Percentiles rank a stretch among this genome's conserved stretches.
These are phyloP conservation scores for Hibiscus trionum DNA, from an alignment of 345 rosid genomes.

Conservation along the genomic window DNA sequence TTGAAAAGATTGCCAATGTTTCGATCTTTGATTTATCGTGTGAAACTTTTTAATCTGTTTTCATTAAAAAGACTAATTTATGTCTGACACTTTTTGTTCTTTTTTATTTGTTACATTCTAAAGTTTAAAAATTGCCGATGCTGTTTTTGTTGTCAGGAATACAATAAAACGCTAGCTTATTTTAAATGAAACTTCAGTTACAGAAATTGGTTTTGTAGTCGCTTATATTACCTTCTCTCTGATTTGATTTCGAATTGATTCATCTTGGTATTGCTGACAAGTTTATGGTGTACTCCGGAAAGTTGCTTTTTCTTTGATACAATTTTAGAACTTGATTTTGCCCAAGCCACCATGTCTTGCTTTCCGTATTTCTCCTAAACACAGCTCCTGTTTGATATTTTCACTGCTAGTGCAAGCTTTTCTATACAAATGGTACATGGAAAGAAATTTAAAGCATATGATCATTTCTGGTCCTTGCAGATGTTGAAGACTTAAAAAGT, in stretches of 20 bases:
- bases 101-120: background rate
- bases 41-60: slow-evolving; percentile 1
- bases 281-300: background rate
- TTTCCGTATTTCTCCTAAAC: background rate
- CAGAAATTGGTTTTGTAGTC: background rate
- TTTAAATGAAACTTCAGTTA: background rate
- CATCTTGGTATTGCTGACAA: slow-evolving; percentile 1
- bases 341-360: background rate
- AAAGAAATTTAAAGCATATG: background rate
- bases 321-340: background rate
- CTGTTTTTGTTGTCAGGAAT: background rate
- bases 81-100: background rate
- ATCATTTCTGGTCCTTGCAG: slow-evolving; percentile 26
- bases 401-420: too few relatives aligned
- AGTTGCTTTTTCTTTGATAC: background rate
- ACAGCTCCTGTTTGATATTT: too few relatives aligned
- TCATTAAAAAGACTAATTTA: background rate
- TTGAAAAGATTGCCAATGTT: background rate
- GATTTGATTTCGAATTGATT: background rate
- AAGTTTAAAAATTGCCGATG: background rate
- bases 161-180: background rate
- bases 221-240: background rate
- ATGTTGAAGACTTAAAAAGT: slow-evolving; percentile 68
- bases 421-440: background rate
- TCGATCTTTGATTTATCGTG: background rate